Percentiles rank a stretch among this genome's conserved stretches.
phyloP scores from a whole-genome alignment of 352 stramenopile species.

The Globisporangium spinosum region DNA sequence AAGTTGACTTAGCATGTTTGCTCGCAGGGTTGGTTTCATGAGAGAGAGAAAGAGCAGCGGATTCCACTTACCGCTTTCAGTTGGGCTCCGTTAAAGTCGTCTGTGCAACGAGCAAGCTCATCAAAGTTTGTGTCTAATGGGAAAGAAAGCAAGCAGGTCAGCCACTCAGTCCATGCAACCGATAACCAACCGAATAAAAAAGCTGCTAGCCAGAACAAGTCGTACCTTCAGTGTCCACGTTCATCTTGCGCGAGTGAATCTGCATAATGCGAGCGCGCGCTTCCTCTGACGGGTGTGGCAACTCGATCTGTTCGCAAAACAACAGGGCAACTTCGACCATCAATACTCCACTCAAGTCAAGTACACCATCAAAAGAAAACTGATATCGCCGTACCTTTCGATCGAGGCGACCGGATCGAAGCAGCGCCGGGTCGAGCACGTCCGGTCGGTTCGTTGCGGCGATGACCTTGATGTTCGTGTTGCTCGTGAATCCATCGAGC shows the following conservation, averaged over 20 bases:
- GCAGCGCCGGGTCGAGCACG: constrained; percentile 95
- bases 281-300: constrained; percentile 97
- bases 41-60: not conserved
- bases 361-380: not conserved
- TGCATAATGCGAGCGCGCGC: constrained; percentile 94
- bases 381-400: constrained; percentile 77
- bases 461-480: constrained; percentile 99
- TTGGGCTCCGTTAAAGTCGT: constrained; percentile 99
- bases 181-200: not conserved
- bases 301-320: constrained; percentile 89
- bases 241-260: constrained; percentile 98
- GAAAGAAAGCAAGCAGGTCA: not conserved
- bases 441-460: constrained; percentile 96
- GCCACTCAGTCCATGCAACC: not conserved
- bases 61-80: constrained; percentile 89
- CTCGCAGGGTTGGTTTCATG: not conserved
- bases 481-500: constrained; percentile 97
- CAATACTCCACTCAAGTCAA: not conserved
- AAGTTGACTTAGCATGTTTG: not conserved
- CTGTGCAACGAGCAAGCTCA: constrained; percentile 95
- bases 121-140: constrained; percentile 94
- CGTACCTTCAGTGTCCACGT: constrained; percentile 87
- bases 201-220: not conserved
- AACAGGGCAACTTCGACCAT: not conserved
- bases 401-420: constrained; percentile 91